Base-by-base conservation (phyloP, 768 basidiomycete genomes). In the Chalciporus piperatus region DNA sequence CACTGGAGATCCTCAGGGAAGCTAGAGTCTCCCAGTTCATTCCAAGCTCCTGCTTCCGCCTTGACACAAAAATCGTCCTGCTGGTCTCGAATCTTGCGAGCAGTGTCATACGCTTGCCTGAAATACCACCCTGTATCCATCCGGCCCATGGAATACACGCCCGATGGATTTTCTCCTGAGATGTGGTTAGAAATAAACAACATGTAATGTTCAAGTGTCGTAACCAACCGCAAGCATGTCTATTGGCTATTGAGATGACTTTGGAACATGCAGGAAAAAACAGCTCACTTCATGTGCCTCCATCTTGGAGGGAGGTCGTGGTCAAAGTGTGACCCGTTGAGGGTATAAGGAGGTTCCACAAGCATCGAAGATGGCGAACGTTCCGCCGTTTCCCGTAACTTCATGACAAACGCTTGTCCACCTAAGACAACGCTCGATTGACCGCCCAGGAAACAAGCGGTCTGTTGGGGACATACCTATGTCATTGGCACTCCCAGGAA, bases 71-170 rank as follows among this genome's bases (percentile, higher is more conserved):
- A 93, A 3, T 66, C 74, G 57, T 93, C 88, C 62, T 93, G 93
- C 23, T 76, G 73, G 11, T 76, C 68, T 65, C 82, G 87, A 42
- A 92, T 66, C 56, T 83, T 79, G 28, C 79, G 77, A 1, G 91
- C 93, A 61, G 85, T 77, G 38, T 82, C 76, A 61, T 92, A 93
- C 9, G 91, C 92, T n/a, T 80, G 74, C 42, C 92, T 83, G 64
- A 89, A 79, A 10, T 84, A 75, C 84, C 88, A 94, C 55, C 82
- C 77, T 0, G 80, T 75, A 60, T 96, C 92, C 83, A 93, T 87
- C 14, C 92, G 81, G 27, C 71, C 79, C 25, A 65, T 57, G 17
- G 79, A 78, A 54, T 83, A 78, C 6, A 51, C 57, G 9, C 67
- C 66, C 7, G 63, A 65, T 7, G 68, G 68, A 47, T 72, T 72